phyloP scores from a whole-genome alignment of 2,329 filamentous ascomycete species.

The Nigrospora osmanthi region DNA sequence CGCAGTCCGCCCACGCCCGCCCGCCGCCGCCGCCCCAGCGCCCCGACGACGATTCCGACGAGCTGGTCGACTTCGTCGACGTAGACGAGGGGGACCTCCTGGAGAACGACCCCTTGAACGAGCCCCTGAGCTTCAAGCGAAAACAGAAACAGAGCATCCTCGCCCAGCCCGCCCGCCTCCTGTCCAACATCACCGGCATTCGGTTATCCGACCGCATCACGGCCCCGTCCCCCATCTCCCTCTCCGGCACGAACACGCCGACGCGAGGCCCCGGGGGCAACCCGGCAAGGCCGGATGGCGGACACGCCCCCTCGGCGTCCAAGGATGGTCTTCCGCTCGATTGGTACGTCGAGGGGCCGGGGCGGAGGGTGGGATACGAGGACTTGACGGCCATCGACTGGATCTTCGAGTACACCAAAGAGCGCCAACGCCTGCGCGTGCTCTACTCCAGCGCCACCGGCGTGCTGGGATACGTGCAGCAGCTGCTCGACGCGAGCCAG shows the following conservation, averaged over 20 bases:
- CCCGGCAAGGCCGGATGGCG: conserved; percentile 3
- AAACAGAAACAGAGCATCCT: conserved; percentile 46
- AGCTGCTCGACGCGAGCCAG: conserved; percentile 77
- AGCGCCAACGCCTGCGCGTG: conserved; percentile 77
- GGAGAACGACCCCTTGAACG: conserved; percentile 48
- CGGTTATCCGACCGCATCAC: conserved; percentile 9
- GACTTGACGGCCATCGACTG: conserved; percentile 97
- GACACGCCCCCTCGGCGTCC: conserved; percentile 8
- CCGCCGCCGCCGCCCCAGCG: conserved; percentile 8
- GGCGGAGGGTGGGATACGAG: conserved; percentile 87
- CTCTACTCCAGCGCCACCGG: conserved; percentile 64
- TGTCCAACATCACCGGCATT: conserved; percentile 38
- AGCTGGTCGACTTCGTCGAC: conserved; percentile 18
- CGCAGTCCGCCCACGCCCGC: conserved; percentile 6
- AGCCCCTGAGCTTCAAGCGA: conserved; percentile 64
- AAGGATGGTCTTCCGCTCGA: conserved; percentile 52
- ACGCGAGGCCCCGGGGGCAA: conserved; percentile 13
- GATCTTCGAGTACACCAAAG: conserved; percentile 98
- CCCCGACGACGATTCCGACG: conserved; percentile 14
- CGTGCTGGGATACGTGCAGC: conserved; percentile 57
- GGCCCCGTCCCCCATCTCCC: conserved; percentile 6
- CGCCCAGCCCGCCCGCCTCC: conserved; percentile 36
- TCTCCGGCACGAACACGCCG: conserved; percentile 14
- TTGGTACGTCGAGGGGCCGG: conserved; percentile 87
- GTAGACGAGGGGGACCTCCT: conserved; percentile 27